Base-by-base conservation (phyloP, 768 basidiomycete genomes). In the Dendrothele bispora region DNA sequence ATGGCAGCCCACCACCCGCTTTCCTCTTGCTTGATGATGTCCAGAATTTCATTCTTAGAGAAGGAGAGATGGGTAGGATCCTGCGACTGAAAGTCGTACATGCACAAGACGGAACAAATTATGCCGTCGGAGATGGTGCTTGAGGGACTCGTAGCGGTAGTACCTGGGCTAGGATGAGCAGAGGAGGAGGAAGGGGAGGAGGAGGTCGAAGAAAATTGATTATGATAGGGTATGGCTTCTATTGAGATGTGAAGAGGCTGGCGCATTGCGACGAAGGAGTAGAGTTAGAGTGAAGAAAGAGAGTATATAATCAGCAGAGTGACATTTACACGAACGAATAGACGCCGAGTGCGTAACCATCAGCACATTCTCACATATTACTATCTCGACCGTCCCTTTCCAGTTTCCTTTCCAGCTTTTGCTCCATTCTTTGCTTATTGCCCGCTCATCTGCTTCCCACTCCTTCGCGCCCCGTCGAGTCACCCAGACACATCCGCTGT, bases 1-100 rank as follows among this genome's bases (percentile, higher is more conserved):
- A 86, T 77, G 17, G 88, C 89, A 17, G 85, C 88, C 86, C 88
- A 91, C 88, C 88, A 91, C 8, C 89, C 88, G 2, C 82, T 78
- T 11, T 76, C 72, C 62, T 89, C 86, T 62, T 79, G 73, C 62
- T 81, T 82, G 37, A 91, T 71, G 43, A 91, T 69, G 20, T 79
- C 76, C 24, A 91, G 65, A 18, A 89, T 77, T 53, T 90, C 88
- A 51, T 80, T 79, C 66, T 78, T 78, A 32, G 64, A 65, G 62
- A 91, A 88, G 3, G 77, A 66, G 15, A 90, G 71, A 47, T 83
- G 80, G 55, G 75, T 76, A 14, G 72, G 63, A 54, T 89, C 89
- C 20, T 75, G 67, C 3, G 86, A 78, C 20, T 70, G 60, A 56
- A 86, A 90, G 64, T 89, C 85, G 58, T 83, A 76, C 61, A 86